Base-by-base conservation (phyloP, 2,329 filamentous ascomycete genomes). In the Xylariaceae sp. region DNA sequence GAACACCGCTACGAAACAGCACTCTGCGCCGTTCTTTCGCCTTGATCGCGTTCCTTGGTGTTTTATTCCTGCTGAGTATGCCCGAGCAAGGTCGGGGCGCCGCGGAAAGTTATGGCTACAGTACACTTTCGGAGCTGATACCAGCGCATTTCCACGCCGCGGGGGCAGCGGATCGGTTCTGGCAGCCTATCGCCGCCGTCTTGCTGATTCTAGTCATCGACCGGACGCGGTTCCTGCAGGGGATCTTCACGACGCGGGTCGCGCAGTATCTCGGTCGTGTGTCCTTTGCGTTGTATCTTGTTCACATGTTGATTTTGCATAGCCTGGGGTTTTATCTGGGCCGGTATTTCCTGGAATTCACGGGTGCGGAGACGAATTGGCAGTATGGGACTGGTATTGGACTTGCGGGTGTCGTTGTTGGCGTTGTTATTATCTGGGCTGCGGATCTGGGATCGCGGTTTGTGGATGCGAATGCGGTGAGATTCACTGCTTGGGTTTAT, bases 211-310 rank as follows among this genome's bases (percentile, higher is more conserved):
- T 68, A 7, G 35, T 62, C 3, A 48, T 71, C 23, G 68, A 72
- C 15, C 58, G 61, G 1, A 37, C 62, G 1, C 60, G 52, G 0
- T 59, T 63, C 7, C 47, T 74, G 13, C 70, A 72, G 56, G 49
- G 60, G 7, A 59, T 66, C 4, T 73, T 73, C 60, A 74, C 66
- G 3, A 67, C 63, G 2, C 50, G 58, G 4, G 58, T 70, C 4
- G 65, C 67, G n/a, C 67, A 67, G 55, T 72, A 70, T 39, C 66
- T 72, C 8, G 70, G 70, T 9, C 66, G 65, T 7, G 64, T 71
- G 23, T 70, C 69, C 0, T 72, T 66, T 44, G 62, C 69, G 9
- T 62, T 72, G 6, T 72, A 71, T 42, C 54, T 72, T 2, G 65
- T 71, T 3, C 70, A 72, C 42, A 63, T 67, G 30, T 51, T 64